Base-by-base conservation (phyloP, 2,329 filamentous ascomycete species). In the Coniochaeta sp. region DNA sequence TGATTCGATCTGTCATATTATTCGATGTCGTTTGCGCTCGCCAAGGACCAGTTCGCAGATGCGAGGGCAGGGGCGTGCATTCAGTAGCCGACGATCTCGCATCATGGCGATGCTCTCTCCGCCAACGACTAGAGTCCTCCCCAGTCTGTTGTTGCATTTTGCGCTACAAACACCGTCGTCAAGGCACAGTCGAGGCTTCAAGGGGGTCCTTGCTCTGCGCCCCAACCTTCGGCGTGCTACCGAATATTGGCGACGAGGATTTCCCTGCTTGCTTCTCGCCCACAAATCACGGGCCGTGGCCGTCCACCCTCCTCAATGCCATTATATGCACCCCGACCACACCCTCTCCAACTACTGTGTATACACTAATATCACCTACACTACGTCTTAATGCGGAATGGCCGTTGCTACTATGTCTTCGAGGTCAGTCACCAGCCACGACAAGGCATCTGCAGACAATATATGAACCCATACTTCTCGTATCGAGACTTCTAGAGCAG, bases 241-340 rank as follows among this genome's bases (percentile, higher is more conserved):
- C 54, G 19, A 56, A 32, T 2, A 38, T 32, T 34, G 54, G 38
- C 28, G 32, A 17, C 54, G 30, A 57, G 55, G 55, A 28, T 40
- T 57, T 57, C 34, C 55, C 38, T 57, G 55, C 32, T 57, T 40
- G 38, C 22, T 34, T 10, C 52, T 44, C 52, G 17, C 40, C 62
- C 42, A 57, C 62, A 62, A 63, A 62, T 63, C 62, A 63, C 58
- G 58, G 57, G 36, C 44, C 58, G 56, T 26, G n/a, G 59, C 57
- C 55, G 19, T 60, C 50, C 62, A 62, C 62, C 62, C 58, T 60
- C 60, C 34, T 10, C 8, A 14, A 36, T 57, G 58, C n/a, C 28
- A 30, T 44, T 44, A 40, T 8, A 52, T 61, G 62, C 60, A 62
- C 32, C 55, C 55, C 40, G 55, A 60, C 58, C 34, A 60, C 62